Conservation (phyloP, 1,284 basidiomycete genomes). For the Moniliophthora roreri region DNA sequence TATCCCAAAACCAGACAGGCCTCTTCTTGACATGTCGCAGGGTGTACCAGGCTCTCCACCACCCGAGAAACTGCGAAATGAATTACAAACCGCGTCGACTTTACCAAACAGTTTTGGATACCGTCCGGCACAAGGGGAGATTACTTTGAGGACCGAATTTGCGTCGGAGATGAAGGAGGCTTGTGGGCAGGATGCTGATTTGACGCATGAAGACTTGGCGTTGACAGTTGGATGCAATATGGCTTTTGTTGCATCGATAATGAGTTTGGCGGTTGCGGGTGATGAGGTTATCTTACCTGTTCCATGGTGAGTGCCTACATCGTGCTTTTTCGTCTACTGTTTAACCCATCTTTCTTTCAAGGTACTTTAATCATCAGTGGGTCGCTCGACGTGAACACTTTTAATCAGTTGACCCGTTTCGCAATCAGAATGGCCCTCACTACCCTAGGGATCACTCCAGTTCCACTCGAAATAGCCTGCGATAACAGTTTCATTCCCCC, state of each 20-base stretch:
- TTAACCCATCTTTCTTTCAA: slow-evolving; percentile 22
- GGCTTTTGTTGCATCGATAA: slow-evolving; percentile 66
- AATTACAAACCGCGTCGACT: slow-evolving; percentile 46
- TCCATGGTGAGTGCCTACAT: slow-evolving; percentile 71
- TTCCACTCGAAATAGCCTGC: slow-evolving; percentile 61
- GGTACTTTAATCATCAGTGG: slow-evolving; percentile 80
- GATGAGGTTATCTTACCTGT: slow-evolving; percentile 80
- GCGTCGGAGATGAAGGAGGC: slow-evolving; percentile 63
- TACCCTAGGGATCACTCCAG: slow-evolving; percentile 61
- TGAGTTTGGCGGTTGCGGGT: slow-evolving; percentile 68
- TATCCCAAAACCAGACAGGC: slow-evolving; percentile 39
- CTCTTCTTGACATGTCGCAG: slow-evolving; percentile 77
- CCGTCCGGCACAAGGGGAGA: slow-evolving; percentile 66
- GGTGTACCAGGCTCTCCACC: slow-evolving; percentile 74
- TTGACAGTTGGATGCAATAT: slow-evolving; percentile 72
- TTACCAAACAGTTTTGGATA: slow-evolving; percentile 60
- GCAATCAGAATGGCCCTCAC: slow-evolving; percentile 66
- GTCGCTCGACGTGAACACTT: slow-evolving; percentile 17
- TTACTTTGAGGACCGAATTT: slow-evolving; percentile 53
- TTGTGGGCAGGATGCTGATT: slow-evolving; percentile 54
- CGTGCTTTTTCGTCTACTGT: slow-evolving; percentile 15
- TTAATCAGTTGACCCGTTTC: neutral
- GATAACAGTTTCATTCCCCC: slow-evolving; percentile 62
- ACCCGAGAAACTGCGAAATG: slow-evolving; percentile 48
- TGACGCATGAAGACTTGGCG: slow-evolving; percentile 56